These are phyloP conservation scores for Cutaneotrichosporon dermatis DNA, from an alignment of 1,284 basidiomycete species.

Conservation along the genomic window DNA sequence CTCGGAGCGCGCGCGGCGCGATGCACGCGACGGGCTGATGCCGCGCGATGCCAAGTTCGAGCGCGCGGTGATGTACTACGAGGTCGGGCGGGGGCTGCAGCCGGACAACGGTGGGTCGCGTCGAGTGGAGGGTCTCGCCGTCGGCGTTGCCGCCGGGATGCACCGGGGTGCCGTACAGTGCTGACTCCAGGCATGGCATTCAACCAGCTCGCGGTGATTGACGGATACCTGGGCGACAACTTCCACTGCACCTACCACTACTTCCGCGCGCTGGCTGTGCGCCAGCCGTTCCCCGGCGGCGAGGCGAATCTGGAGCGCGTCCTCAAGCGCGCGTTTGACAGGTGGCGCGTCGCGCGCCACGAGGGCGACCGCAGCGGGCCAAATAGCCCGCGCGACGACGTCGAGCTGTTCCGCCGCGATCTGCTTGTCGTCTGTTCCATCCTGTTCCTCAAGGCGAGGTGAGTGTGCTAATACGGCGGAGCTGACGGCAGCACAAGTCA, in stretches of 20 bases:
- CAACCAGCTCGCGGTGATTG: slow-evolving; percentile 90
- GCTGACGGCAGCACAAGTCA: slow-evolving; percentile 23
- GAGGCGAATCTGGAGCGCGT: slow-evolving; percentile 75
- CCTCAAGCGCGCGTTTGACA: slow-evolving; percentile 62
- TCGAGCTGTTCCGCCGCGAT: slow-evolving; percentile 65
- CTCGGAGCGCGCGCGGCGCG: slow-evolving; percentile 30
- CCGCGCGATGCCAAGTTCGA: slow-evolving; percentile 52
- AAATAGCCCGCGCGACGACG: slow-evolving; percentile 41
- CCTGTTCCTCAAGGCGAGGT: slow-evolving; percentile 40
- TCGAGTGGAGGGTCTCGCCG: slow-evolving; percentile 18
- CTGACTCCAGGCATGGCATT: slow-evolving; percentile 69
- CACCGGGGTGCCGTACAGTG: background rate
- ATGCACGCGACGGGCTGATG: slow-evolving; percentile 19
- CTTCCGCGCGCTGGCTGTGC: slow-evolving; percentile 84
- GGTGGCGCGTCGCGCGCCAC: slow-evolving; percentile 38
- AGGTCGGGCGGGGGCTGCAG: slow-evolving; percentile 72
- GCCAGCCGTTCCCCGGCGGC: slow-evolving; percentile 79
- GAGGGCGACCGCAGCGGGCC: slow-evolving; percentile 25
- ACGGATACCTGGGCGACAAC: slow-evolving; percentile 75
- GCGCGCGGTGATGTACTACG: slow-evolving; percentile 73
- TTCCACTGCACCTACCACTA: slow-evolving; percentile 79
- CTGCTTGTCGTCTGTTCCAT: slow-evolving; percentile 59
- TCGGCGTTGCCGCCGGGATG: too few relatives aligned
- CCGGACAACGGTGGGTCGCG: slow-evolving; percentile 57
- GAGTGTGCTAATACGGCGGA: slow-evolving; percentile 36